Evolutionary conservation across 768 basidiomycete genomes (phyloP).

Genomic region (Leccinum subgranulosum): DNA sequence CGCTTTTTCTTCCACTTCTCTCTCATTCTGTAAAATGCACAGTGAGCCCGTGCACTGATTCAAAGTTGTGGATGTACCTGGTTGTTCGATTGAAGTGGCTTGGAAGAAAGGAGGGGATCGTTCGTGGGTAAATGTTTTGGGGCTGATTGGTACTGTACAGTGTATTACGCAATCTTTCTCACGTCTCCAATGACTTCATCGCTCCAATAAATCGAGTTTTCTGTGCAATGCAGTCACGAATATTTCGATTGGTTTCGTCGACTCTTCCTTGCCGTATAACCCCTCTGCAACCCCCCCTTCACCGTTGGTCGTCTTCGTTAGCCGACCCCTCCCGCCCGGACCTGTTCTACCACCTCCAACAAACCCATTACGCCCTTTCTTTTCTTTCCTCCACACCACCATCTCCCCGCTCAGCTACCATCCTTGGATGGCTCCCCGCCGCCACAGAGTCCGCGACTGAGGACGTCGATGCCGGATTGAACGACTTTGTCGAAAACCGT

Average conservation of each 20-base stretch:
- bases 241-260: slow-evolving; percentile 2
- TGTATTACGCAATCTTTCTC: slow-evolving; percentile 26
- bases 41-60: not conserved
- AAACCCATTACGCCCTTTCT: slow-evolving; percentile 55
- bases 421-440: slow-evolving; percentile 74
- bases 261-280: slow-evolving; percentile 6
- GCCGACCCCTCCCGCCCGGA: slow-evolving; percentile 61
- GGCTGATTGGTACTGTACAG: slow-evolving; percentile 37
- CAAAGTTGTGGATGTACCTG: slow-evolving; percentile 19
- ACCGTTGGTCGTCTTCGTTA: slow-evolving; percentile 20
- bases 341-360: slow-evolving; percentile 67
- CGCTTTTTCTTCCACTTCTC: slow-evolving; percentile 98
- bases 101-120: slow-evolving; percentile 10
- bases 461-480: slow-evolving; percentile 49
- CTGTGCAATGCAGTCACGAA: slow-evolving; percentile 10
- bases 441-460: slow-evolving; percentile 25
- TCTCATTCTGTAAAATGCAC: slow-evolving; percentile 62
- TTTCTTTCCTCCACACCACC: slow-evolving; percentile 51
- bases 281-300: not conserved
- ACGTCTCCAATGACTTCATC: slow-evolving; percentile 12
- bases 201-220: not conserved
- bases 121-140: slow-evolving; percentile 21
- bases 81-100: slow-evolving; percentile 30
- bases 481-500: slow-evolving; percentile 76
- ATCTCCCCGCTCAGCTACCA: slow-evolving; percentile 42